Evolutionary conservation across 805 yeast species (phyloP), one percentile per base, ranked within the genome.

Genomic region (Kazachstania viticola): DNA sequence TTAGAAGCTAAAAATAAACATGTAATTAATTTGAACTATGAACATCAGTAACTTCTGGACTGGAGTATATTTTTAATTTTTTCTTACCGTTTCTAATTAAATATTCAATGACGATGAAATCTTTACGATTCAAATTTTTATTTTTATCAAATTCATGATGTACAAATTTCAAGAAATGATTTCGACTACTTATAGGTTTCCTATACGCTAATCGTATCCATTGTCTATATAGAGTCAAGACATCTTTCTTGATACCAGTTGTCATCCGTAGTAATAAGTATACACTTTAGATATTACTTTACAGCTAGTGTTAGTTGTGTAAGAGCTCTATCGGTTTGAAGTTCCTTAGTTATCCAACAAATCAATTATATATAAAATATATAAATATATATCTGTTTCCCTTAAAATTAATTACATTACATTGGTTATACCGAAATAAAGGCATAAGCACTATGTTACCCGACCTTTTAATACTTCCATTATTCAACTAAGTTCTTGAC

Each of bases 51-150:
- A 87, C 75, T 32, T 69, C 74, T 1, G 81, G 74, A 40, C 73
- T 69, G 42, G 78, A 71, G 43, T 75, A 80, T 72, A 76, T 71
- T 39, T 84, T 93, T 30, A 69, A 63, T 46, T 79, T 64, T 48
- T 76, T 73, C 39, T 69, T 64, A 4, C 97, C 97, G 3, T 69
- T 66, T 36, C 97, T 64, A 25, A 87, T 55, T 24, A 88, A 62
- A 56, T 87, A 85, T 51, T 87, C 97, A 27, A 87, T 74, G 1
- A 94, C 79, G 27, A 78, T 66, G 52, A 87, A 87, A 42, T 83
- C 94, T 44, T 81, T 78, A 52, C 79, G 76, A 23, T 79, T 73
- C 9, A 87, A 56, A 19, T 52, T 44, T 30, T 63, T 59, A 50
- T 75, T 63, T 43, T 73, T 73, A 12, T 48, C 59, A 52, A 87